Conservation (phyloP, 208 protist genomes). For the Angomonas ambiguus region DNA sequence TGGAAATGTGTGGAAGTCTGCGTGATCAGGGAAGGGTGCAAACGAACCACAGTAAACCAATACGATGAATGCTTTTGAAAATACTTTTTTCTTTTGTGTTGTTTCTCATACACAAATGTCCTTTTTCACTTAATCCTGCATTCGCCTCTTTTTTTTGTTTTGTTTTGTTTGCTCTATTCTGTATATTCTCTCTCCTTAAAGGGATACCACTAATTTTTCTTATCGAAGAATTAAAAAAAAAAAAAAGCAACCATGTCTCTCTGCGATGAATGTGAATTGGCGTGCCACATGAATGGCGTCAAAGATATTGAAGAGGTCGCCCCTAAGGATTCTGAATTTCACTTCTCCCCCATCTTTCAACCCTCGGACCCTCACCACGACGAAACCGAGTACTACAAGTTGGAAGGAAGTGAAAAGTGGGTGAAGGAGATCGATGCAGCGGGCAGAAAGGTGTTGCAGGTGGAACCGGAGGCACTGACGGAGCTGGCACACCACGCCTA, state of each 20-base stretch:
- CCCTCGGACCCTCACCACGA: slow-evolving; percentile 74
- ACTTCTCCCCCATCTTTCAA: slow-evolving; percentile 85
- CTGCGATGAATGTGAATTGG: slow-evolving; percentile 74
- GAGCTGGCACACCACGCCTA: slow-evolving; percentile 86
- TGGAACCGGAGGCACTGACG: slow-evolving; percentile 89
- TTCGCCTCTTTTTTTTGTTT: background rate
- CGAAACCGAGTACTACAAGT: slow-evolving; percentile 80
- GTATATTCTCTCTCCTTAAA: background rate
- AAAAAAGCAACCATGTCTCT: slow-evolving; percentile 25
- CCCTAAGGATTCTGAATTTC: slow-evolving; percentile 43
- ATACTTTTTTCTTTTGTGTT: slow-evolving; percentile 9
- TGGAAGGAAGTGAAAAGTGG: slow-evolving; percentile 68
- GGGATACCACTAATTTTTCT: too few relatives aligned
- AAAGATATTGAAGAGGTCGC: slow-evolving; percentile 75
- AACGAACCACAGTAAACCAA: too few relatives aligned
- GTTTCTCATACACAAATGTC: background rate
- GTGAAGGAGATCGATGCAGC: slow-evolving; percentile 75
- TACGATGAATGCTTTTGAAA: too few relatives aligned
- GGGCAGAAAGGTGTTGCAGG: slow-evolving; percentile 78
- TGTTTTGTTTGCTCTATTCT: slow-evolving; percentile 1
- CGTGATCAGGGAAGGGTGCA: background rate
- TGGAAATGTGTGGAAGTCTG: slow-evolving; percentile 1
- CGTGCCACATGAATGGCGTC: slow-evolving; percentile 35
- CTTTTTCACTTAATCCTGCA: background rate
- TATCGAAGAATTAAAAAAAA: too few relatives aligned